Evolutionary conservation across 2,329 filamentous ascomycete genomes (phyloP).

Genomic region (Neobulgaria alba): DNA sequence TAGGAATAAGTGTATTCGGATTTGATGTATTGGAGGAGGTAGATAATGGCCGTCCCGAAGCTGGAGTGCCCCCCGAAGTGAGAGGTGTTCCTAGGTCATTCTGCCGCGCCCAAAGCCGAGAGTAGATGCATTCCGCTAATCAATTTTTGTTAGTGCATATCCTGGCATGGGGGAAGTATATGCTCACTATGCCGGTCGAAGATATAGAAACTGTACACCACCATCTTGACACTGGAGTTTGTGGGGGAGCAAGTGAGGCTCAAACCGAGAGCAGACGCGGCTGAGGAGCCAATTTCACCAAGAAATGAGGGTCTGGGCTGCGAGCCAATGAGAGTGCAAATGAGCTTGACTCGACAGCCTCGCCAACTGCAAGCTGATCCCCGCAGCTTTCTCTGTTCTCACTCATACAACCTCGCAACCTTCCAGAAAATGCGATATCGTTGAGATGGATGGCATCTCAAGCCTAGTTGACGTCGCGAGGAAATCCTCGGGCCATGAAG

Average conservation of each 20-base stretch:
- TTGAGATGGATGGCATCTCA: no score
- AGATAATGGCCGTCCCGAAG: slow-evolving; percentile 32
- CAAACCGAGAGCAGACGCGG: neutral
- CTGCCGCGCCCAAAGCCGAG: slow-evolving; percentile 61
- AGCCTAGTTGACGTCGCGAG: no score
- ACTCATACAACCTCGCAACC: neutral
- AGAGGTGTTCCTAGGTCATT: slow-evolving; percentile 1
- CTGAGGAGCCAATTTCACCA: neutral
- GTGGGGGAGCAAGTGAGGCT: neutral
- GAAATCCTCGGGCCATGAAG: slow-evolving; percentile 16
- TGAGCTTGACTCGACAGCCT: slow-evolving; percentile 1
- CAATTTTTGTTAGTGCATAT: slow-evolving; percentile 9
- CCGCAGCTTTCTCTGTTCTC: neutral
- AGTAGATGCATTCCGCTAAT: slow-evolving; percentile 94
- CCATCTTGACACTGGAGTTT: slow-evolving; percentile 46
- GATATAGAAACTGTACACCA: slow-evolving; percentile 96
- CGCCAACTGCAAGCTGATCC: no score
- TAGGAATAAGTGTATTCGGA: slow-evolving; percentile 20
- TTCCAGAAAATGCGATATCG: neutral
- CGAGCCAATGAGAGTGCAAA: neutral
- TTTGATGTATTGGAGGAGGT: slow-evolving; percentile 36
- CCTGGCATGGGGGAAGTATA: neutral
- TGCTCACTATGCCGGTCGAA: slow-evolving; percentile 91
- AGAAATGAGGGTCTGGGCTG: neutral
- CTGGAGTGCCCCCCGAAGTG: slow-evolving; percentile 37